Conservation (phyloP, 257 asterid genomes). For the Nicotiana tomentosiformis region DNA sequence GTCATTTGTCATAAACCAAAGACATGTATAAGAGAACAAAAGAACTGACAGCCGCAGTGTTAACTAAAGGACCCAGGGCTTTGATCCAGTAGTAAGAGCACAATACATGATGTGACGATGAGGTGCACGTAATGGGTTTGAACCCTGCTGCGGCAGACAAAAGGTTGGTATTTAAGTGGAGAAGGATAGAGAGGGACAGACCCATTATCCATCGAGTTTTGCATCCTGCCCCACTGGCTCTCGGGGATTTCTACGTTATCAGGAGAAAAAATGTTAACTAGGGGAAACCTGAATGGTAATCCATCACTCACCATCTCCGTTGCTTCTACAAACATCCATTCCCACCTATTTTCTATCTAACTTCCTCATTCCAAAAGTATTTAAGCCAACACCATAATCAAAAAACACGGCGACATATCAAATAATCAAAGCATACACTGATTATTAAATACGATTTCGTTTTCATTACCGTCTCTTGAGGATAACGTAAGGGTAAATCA, state of each 20-base stretch:
- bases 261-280: too few species aligned
- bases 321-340: neutral
- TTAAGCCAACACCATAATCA: neutral
- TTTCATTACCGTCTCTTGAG: neutral
- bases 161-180: too few species aligned
- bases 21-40: neutral
- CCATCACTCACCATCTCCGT: neutral
- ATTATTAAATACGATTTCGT: neutral
- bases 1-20: neutral
- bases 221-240: too few species aligned
- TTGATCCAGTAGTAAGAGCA: too few species aligned
- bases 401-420: neutral
- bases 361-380: neutral
- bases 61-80: neutral
- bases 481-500: neutral
- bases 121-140: too few species aligned
- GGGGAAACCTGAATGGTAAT: neutral
- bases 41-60: neutral
- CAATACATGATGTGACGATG: too few species aligned
- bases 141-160: too few species aligned
- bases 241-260: too few species aligned
- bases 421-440: neutral
- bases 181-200: too few species aligned
- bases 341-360: neutral
- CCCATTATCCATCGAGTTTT: too few species aligned